Evolutionary conservation across 768 basidiomycete genomes (phyloP).

Genomic region (Boletales sp.): DNA sequence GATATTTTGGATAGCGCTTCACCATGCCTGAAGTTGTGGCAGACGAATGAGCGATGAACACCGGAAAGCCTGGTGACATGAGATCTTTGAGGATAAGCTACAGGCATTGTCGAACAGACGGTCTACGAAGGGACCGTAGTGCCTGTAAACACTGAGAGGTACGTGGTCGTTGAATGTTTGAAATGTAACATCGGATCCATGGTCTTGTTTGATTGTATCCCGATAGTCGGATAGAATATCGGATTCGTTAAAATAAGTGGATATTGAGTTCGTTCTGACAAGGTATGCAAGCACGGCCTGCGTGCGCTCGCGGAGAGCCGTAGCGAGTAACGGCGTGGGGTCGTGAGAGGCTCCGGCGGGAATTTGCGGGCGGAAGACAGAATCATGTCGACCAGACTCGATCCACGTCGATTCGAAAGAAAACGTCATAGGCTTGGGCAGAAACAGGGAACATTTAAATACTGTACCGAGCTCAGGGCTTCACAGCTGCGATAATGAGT

Average conservation of each 20-base stretch:
- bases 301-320: slow-evolving; percentile 19
- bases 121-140: slow-evolving; percentile 12
- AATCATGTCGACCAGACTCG: too few species aligned
- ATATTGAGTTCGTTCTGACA: slow-evolving; percentile 15
- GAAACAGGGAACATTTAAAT: too few species aligned
- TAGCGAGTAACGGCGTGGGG: not conserved
- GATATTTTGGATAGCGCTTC: slow-evolving; percentile 19
- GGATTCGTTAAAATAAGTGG: slow-evolving; percentile 16
- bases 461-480: too few species aligned
- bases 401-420: too few species aligned
- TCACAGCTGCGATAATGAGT: too few species aligned
- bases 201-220: not conserved
- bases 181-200: slow-evolving; percentile 3
- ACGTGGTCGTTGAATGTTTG: slow-evolving; percentile 3
- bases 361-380: too few species aligned
- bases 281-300: slow-evolving; percentile 21
- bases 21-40: slow-evolving; percentile 12
- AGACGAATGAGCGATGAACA: slow-evolving; percentile 20
- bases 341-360: too few species aligned
- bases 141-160: not conserved
- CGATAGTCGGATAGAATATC: slow-evolving; percentile 13
- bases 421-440: too few species aligned
- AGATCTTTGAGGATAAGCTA: slow-evolving; percentile 13
- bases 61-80: slow-evolving; percentile 21
- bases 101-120: slow-evolving; percentile 19